Percentiles rank a stretch among this genome's conserved stretches.
Evolutionary conservation across 768 basidiomycete species (phyloP).

Genomic region (Gymnopilus dilepis): DNA sequence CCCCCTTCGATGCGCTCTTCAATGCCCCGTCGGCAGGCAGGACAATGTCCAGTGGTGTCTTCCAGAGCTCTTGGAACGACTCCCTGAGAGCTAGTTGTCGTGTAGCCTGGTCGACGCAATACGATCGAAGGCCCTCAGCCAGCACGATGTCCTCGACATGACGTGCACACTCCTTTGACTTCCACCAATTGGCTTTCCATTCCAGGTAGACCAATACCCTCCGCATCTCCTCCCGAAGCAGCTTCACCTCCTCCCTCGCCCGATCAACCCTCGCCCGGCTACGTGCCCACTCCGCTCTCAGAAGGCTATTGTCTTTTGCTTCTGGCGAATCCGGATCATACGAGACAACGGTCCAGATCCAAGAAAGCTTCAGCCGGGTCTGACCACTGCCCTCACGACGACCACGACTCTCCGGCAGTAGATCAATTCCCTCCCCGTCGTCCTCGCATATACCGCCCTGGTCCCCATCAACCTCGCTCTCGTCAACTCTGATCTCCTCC

Average conservation of each 20-base stretch:
- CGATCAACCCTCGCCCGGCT: not conserved
- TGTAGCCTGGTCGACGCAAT: no score
- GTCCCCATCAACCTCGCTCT: no score
- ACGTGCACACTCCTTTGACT: no score
- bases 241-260: not conserved
- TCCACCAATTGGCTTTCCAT: constrained; percentile 5
- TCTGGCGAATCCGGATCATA: not conserved
- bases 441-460: no score
- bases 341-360: constrained; percentile 8
- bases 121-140: no score
- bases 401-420: not conserved
- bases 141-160: no score
- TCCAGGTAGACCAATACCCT: not conserved
- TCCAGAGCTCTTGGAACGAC: no score
- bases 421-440: not conserved
- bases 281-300: not conserved
- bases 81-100: no score
- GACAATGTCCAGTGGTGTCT: no score
- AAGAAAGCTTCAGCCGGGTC: constrained; percentile 6
- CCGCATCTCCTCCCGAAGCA: constrained; percentile 10
- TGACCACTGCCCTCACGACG: constrained; percentile 8
- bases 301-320: not conserved
- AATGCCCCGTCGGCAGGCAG: no score
- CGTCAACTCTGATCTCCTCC: not conserved
- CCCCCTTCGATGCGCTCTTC: no score